Evolutionary conservation across 352 stramenopile species (phyloP).

Genomic region (Globisporangium carolinianum): DNA sequence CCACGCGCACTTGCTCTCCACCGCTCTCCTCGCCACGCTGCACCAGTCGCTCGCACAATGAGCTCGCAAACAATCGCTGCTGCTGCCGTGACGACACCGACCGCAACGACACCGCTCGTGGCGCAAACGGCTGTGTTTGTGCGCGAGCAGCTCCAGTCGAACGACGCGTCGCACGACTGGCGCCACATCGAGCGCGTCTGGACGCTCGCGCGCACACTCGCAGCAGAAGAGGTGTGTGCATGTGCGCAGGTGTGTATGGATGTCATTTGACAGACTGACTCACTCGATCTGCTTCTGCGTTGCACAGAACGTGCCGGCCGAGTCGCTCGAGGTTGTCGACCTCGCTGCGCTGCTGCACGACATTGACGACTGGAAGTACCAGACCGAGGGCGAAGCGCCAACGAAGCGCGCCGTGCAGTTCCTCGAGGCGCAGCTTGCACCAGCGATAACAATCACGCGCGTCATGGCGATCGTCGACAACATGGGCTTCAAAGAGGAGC

Average conservation of each 20-base stretch:
- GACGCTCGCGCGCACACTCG: constrained; percentile 59
- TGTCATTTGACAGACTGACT: not conserved
- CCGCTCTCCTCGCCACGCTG: not conserved
- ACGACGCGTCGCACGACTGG: constrained; percentile 85
- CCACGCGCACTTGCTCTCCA: not conserved
- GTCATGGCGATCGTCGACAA: no score
- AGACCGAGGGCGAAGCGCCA: no score
- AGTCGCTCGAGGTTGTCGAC: constrained; percentile 72
- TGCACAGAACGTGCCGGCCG: constrained; percentile 41
- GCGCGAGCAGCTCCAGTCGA: constrained; percentile 17
- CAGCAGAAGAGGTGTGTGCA: constrained; percentile 61
- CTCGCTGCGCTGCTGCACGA: constrained; percentile 84
- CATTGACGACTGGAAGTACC: constrained; percentile 84
- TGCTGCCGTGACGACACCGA: not conserved
- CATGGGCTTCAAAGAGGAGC: no score
- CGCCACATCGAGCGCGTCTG: constrained; percentile 87
- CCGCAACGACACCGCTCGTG: constrained; percentile 37
- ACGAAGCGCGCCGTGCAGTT: no score
- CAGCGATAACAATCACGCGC: no score
- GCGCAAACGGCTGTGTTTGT: constrained; percentile 56
- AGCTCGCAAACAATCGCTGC: not conserved
- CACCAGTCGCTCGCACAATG: not conserved
- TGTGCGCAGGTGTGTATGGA: not conserved
- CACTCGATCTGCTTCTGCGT: not conserved
- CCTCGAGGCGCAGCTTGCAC: no score